Base-by-base conservation (phyloP, 805 yeast species). In the Metschnikowia peoriensis region DNA sequence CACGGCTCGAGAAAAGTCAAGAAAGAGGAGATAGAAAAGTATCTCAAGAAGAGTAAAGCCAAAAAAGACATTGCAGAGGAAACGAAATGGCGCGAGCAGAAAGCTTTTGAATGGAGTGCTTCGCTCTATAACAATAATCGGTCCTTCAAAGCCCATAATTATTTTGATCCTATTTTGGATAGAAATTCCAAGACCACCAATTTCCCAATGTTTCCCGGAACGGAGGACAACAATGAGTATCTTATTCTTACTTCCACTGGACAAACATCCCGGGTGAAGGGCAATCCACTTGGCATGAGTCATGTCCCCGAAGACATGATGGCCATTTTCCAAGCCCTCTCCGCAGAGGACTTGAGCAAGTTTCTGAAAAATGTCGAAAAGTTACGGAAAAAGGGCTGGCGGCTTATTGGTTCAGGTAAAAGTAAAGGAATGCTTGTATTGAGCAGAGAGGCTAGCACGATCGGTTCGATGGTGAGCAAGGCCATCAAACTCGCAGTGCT, bases 71-170 rank as follows among this genome's bases (percentile, higher is more conserved):
- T 57, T 16, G 70, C 70, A 34, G 76, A 76, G 38, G 80, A 80
- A 52, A 69, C 70, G 38, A 61, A 70, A 40, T 81, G 80, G 59
- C 73, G 83, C 38, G 78, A 77, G 44, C 61, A 69, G 38, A 72
- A 74, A 40, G 84, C 86, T 0, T 81, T 69, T 53, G 85, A 82
- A 49, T 80, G 82, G 80, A 73, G 80, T 40, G 69, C 60, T 38
- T 66, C 71, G 41, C 66, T 69, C 57, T 57, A 61, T 39, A 61
- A 66, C 15, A 59, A 69, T n/a, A 70, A 76, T 7, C 63, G 77
- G 42, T 66, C 81, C 0, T 56, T 82, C 12, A 78, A 71, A 45
- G 59, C 67, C 14, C 62, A 67, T 7, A 75, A 75, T 49, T 79
- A 78, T 53, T 80, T 80, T 62, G 71, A 77, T n/a, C 81, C 83